Evolutionary conservation across 2,329 filamentous ascomycete species (phyloP).

Genomic region (Chaetomium sp.): DNA sequence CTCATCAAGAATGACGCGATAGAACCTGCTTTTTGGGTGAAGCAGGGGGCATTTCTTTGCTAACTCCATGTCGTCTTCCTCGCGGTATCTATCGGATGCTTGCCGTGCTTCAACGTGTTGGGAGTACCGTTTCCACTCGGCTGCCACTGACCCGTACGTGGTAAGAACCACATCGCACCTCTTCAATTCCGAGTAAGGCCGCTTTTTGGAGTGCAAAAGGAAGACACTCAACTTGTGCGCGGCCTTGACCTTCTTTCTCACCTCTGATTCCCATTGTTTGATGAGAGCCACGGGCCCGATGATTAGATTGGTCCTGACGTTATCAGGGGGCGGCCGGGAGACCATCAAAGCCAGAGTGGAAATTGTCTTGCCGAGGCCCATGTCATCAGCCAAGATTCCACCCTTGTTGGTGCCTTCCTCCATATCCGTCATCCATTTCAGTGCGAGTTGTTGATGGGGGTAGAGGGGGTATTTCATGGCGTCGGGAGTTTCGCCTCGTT

Average conservation of each 20-base stretch:
- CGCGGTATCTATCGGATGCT: constrained; percentile 28
- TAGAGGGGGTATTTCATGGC: constrained; percentile 65
- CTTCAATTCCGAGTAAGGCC: constrained; percentile 54
- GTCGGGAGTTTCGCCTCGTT: constrained; percentile 62
- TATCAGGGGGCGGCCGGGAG: constrained; percentile 53
- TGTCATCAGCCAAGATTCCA: constrained; percentile 72
- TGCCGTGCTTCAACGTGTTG: constrained; percentile 44
- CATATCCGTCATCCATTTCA: constrained; percentile 70
- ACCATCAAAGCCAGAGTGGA: constrained; percentile 74
- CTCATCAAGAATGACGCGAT: constrained; percentile 70
- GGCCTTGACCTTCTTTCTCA: constrained; percentile 59
- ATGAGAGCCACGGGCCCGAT: constrained; percentile 74
- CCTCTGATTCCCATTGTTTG: constrained; percentile 79
- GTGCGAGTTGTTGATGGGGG: constrained; percentile 72
- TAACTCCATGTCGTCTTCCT: constrained; percentile 31
- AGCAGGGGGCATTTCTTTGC: constrained; percentile 49
- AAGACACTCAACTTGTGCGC: constrained; percentile 56
- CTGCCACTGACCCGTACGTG: constrained; percentile 65
- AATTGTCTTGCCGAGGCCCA: constrained; percentile 81
- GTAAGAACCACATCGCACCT: constrained; percentile 70
- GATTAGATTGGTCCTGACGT: constrained; percentile 69
- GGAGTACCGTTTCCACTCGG: constrained; percentile 58
- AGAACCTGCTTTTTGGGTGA: constrained; percentile 54
- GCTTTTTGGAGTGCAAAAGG: constrained; percentile 60
- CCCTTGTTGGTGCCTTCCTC: constrained; percentile 70